Conservation (phyloP, 2,329 filamentous ascomycete species). For the Davidsoniella australis region DNA sequence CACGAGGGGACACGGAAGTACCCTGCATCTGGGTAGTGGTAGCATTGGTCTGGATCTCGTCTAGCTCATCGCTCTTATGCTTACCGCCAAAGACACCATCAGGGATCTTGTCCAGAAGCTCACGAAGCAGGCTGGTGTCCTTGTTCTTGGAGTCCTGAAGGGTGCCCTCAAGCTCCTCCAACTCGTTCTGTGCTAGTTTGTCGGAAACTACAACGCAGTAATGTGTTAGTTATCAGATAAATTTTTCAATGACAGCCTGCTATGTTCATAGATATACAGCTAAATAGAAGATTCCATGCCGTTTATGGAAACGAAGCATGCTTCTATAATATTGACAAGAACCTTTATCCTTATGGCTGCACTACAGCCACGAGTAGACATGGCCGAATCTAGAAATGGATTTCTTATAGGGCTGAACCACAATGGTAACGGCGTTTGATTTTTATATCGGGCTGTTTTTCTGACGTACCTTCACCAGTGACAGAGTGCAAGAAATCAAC, state of each 20-base stretch:
- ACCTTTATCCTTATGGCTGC: background rate
- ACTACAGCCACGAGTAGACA: too few relatives aligned
- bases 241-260: too few relatives aligned
- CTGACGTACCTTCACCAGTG: conserved; percentile 42
- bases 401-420: background rate
- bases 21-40: conserved; percentile 59
- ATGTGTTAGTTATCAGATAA: conserved; percentile 12
- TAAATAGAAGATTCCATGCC: background rate
- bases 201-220: conserved; percentile 45
- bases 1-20: conserved; percentile 53
- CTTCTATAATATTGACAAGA: background rate
- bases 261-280: background rate
- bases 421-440: background rate
- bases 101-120: conserved; percentile 68
- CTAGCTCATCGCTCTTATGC: conserved; percentile 57
- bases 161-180: conserved; percentile 74
- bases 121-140: conserved; percentile 59
- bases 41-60: conserved; percentile 64
- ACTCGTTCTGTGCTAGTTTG: conserved; percentile 80
- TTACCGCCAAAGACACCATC: conserved; percentile 61
- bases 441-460: background rate
- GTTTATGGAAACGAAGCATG: background rate
- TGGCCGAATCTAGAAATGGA: background rate
- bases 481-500: conserved; percentile 90
- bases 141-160: conserved; percentile 46